Evolutionary conservation across 176 grass and related monocot genomes (phyloP).

Genomic region (Avena sativa): DNA sequence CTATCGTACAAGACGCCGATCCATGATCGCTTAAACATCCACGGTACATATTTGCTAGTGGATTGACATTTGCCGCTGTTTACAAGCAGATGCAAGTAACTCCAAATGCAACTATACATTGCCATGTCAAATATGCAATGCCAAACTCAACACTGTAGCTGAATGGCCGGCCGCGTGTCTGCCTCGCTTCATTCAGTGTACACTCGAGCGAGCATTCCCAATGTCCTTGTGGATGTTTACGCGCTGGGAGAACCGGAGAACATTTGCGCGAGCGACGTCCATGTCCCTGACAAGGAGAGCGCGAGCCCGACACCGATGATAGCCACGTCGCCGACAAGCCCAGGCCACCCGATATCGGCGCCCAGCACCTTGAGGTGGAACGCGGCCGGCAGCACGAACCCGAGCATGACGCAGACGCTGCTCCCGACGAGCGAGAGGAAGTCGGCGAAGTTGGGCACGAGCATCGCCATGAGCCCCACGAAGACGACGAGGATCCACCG

Average conservation of each 20-base stretch:
- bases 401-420: constrained; percentile 90
- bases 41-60: background rate
- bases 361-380: constrained; percentile 91
- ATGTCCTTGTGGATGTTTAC: constrained; percentile 33
- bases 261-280: constrained; percentile 84
- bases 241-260: constrained; percentile 48
- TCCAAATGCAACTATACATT: background rate
- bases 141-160: constrained; percentile 11
- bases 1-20: background rate
- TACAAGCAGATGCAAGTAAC: background rate
- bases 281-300: constrained; percentile 77
- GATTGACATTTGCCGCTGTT: background rate
- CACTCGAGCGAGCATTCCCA: constrained; percentile 19
- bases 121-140: background rate
- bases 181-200: constrained; percentile 30
- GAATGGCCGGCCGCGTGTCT: background rate
- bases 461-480: constrained; percentile 73
- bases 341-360: constrained; percentile 51
- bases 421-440: constrained; percentile 94
- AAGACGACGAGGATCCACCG: constrained; percentile 71
- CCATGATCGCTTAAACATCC: background rate
- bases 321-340: constrained; percentile 48
- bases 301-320: constrained; percentile 59
- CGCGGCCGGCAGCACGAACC: constrained; percentile 80
- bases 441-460: constrained; percentile 93